phyloP scores from a whole-genome alignment of 352 stramenopile genomes.

The Phytophthora nicotianae region DNA sequence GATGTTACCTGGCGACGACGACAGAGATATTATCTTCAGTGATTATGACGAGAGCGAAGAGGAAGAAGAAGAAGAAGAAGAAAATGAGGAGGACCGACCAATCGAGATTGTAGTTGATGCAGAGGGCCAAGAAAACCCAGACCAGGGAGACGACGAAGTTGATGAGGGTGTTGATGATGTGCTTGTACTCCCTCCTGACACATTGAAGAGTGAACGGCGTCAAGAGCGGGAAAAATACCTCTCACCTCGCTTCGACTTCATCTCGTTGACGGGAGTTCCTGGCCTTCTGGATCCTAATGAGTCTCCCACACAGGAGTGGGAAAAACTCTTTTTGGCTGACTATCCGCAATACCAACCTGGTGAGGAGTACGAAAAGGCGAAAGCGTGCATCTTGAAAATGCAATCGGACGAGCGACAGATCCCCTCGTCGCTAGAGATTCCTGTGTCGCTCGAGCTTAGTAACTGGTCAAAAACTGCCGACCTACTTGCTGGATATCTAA shows the following conservation, averaged over 20 bases:
- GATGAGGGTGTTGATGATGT: slow-evolving; percentile 10
- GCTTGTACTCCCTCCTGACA: slow-evolving; percentile 12
- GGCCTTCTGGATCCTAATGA: not conserved
- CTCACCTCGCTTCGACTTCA: slow-evolving; percentile 19
- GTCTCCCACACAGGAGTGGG: slow-evolving; percentile 5
- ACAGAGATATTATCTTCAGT: slow-evolving; percentile 8
- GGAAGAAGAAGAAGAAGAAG: not conserved
- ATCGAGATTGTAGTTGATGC: not conserved
- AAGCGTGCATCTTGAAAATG: slow-evolving; percentile 15
- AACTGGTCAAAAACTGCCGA: slow-evolving; percentile 12
- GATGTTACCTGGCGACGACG: slow-evolving; percentile 1
- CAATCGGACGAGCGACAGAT: not conserved
- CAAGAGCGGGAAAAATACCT: slow-evolving; percentile 6
- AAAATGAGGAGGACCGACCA: not conserved
- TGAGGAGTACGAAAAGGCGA: slow-evolving; percentile 14
- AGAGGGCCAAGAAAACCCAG: not conserved
- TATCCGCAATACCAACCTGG: slow-evolving; percentile 6
- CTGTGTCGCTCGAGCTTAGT: slow-evolving; percentile 13
- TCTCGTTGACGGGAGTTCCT: not conserved
- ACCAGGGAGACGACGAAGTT: not conserved
- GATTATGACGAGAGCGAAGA: slow-evolving; percentile 12
- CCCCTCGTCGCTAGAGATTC: slow-evolving; percentile 11
- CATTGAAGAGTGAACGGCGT: slow-evolving; percentile 1
- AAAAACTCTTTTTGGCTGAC: slow-evolving; percentile 12
- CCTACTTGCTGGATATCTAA: slow-evolving; percentile 9